Conservation (phyloP, 495 filamentous ascomycete species). For the Thozetella sp. region DNA sequence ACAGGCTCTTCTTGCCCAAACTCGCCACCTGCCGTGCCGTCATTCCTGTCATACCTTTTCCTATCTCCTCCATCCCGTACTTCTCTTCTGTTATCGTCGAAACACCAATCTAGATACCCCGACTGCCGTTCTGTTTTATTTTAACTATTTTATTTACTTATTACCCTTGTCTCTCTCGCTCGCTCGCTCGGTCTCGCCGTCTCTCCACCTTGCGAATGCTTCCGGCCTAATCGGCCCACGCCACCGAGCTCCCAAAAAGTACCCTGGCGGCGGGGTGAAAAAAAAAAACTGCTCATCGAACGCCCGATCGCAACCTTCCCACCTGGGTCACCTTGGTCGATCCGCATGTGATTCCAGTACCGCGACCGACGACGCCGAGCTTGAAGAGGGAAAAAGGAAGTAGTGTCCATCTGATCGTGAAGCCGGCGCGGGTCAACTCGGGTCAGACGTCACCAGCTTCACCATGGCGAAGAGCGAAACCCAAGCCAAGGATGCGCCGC, state of each 20-base stretch:
- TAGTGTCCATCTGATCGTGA: too few relatives aligned
- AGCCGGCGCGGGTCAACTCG: too few relatives aligned
- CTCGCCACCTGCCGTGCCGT: not conserved
- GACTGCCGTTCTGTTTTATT: not conserved
- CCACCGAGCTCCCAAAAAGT: not conserved
- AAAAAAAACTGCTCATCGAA: not conserved
- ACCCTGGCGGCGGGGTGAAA: not conserved
- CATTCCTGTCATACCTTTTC: not conserved
- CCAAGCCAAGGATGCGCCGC: slow-evolving; percentile 13
- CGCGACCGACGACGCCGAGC: too few relatives aligned
- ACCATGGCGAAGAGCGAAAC: slow-evolving; percentile 15
- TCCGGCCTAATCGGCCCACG: not conserved
- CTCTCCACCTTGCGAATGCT: not conserved
- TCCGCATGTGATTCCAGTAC: too few relatives aligned
- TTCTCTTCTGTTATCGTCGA: not conserved
- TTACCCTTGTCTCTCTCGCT: not conserved
- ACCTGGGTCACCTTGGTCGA: too few relatives aligned
- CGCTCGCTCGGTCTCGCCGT: too few relatives aligned
- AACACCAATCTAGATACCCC: not conserved
- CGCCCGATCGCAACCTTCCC: slow-evolving; percentile 1
- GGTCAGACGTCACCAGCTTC: not conserved
- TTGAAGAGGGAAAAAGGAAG: too few relatives aligned
- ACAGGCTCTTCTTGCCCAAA: too few relatives aligned
- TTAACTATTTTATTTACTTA: not conserved
- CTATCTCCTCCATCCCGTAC: not conserved